Base-by-base conservation (phyloP, 306 rosid genomes). In the Cucumis hystrix region DNA sequence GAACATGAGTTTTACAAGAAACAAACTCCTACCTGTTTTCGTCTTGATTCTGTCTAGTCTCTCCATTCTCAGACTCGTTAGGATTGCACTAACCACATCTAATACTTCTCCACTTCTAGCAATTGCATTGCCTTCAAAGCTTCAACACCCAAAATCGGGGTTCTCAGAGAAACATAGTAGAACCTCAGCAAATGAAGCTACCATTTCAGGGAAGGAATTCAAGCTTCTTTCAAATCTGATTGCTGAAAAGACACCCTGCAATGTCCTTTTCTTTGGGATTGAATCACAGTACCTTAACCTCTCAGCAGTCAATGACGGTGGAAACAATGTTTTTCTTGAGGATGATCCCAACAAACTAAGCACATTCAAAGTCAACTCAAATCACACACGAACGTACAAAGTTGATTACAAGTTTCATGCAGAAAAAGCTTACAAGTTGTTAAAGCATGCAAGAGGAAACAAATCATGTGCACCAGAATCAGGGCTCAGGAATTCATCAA, bases 201-300 rank as follows among this genome's bases (percentile, higher is more conserved):
- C 33, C 58, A 80, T 91, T 57, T 69, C 85, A 25, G 83, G 88
- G 75, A 92, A 90, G 82, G 97, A 92, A 86, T 88, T 86, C 86
- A 84, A 57, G 65, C 86, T 87, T 77, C 84, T 95, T 8, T 82
- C 79, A 59, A 67, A 84, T 71, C 87, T 95, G 81, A 83, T 95
- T 68, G 79, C 91, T 62, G 80, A 75, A 13, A 95, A 80, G 84
- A 74, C 88, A 33, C 97, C 97, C 59, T 92, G 97, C 89, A 95
- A 92, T 87, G 89, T 95, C 59, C 97, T 95, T 56, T 78, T 95
- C 77, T 95, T 95, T 37, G 97, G 98, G 74, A 75, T 92, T 28
- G 90, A 90, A 59, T 81, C 86, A 7, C 89, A 90, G 79, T 88
- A 88, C 82, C 87, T 87, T 7, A n/a, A 66, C 54, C 93, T 95